Evolutionary conservation across 352 stramenopile species (phyloP).

Genomic region (Phytophthora aleatoria): DNA sequence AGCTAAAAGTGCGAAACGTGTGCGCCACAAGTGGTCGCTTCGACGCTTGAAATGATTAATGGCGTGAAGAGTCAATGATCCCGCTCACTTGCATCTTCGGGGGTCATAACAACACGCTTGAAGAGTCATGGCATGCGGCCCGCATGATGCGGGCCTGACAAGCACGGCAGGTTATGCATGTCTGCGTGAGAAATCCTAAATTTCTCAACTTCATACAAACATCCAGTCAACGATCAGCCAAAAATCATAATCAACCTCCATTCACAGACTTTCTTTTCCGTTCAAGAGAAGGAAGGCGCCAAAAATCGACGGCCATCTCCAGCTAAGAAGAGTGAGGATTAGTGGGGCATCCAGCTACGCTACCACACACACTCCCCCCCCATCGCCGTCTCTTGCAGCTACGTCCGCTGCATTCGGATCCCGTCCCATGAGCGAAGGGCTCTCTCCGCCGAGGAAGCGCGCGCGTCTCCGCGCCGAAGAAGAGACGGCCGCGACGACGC

Average conservation of each 20-base stretch:
- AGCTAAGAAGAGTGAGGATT: neutral
- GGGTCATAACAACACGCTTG: too few relatives aligned
- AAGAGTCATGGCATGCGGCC: too few relatives aligned
- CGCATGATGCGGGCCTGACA: neutral
- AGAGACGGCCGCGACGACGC: constrained; percentile 6
- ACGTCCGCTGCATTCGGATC: neutral
- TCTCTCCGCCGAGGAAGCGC: constrained; percentile 44
- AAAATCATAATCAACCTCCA: constrained; percentile 8
- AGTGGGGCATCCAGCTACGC: constrained; percentile 29
- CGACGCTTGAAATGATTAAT: too few relatives aligned
- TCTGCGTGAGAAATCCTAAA: constrained; percentile 10
- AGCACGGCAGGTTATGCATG: neutral
- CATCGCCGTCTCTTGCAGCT: neutral
- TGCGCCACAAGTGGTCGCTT: too few relatives aligned
- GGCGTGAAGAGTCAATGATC: too few relatives aligned
- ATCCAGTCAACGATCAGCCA: neutral
- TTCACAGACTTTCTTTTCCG: constrained; percentile 1
- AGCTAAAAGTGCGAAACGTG: too few relatives aligned
- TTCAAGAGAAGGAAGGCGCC: neutral
- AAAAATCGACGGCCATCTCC: neutral
- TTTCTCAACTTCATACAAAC: constrained; percentile 21
- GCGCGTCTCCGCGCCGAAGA: constrained; percentile 39
- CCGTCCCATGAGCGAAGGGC: constrained; percentile 35
- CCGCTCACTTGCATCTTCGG: too few relatives aligned
- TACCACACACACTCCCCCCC: neutral